Base-by-base conservation (phyloP, 495 filamentous ascomycete genomes). In the Xylaria intraflava region DNA sequence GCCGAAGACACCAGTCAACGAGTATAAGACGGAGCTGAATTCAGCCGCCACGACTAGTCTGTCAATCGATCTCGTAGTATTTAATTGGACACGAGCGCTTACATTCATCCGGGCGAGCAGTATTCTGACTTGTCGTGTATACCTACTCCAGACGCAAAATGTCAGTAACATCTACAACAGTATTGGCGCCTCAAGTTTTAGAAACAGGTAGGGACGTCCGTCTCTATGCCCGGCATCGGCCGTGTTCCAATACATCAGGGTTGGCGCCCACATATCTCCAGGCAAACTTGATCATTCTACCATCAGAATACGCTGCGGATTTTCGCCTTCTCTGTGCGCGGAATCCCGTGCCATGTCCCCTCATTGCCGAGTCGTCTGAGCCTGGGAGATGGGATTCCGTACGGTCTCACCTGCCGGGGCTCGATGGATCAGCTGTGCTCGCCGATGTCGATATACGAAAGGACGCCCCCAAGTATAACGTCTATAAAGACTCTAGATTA, bases 331-430 rank as follows among this genome's bases (percentile, higher is more conserved):
- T 82, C 24, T 83, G 78, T 58, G 64, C 65, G 1, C 68, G 80
- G 46, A 83, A 81, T 55, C 77, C 78, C 6, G 77, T 82, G n/a
- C 70, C 79, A 1, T 83, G 81, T 56, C 81, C 79, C 0, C 62
- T 84, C 2, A 62, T 83, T 20, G 77, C 69, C 45, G 65, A 71
- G 43, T 73, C 74, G 1, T 4, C 46, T 1, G 23, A 44, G 2
- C 65, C 63, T 1, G 62, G 67, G 24, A 44, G 43, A 7, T 65
- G 40, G 20, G 52, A 52, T 49, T 22, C 49, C 3, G 51, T 68
- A 4, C 55, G 52, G 14, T 69, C 66, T 2, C 53, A 59, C 38
- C 61, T 71, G 20, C 65, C 61, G 4, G 49, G 53, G 0, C 54
- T 70, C 12, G 50, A 55, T 0, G 52, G 36, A 6, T n/a, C 14